phyloP scores from a whole-genome alignment of 306 rosid species.

The Begonia loranthoides region DNA sequence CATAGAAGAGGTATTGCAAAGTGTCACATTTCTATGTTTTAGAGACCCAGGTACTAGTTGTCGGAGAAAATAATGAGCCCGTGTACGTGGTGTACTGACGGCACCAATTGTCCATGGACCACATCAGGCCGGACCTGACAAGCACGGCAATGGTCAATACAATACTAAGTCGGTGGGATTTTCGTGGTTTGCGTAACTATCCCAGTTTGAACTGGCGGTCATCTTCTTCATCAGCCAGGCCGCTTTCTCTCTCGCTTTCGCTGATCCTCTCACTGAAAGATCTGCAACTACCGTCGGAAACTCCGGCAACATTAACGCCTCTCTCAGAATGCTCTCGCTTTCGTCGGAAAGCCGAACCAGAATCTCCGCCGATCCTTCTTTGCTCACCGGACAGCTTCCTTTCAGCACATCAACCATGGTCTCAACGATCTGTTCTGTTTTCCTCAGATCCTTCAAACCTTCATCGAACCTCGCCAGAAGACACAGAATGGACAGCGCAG shows the following conservation, averaged over 20 bases:
- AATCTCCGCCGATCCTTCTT: slow-evolving; percentile 71
- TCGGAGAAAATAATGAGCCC: no score
- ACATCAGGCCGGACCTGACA: no score
- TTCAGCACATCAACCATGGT: slow-evolving; percentile 41
- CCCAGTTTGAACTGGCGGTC: slow-evolving; percentile 19
- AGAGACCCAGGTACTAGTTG: no score
- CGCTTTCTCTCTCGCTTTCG: slow-evolving; percentile 51
- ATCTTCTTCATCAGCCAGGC: slow-evolving; percentile 48
- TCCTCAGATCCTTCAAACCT: slow-evolving; percentile 49
- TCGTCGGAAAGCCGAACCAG: slow-evolving; percentile 62
- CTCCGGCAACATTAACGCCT: slow-evolving; percentile 34
- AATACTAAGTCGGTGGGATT: neutral
- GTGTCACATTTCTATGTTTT: no score
- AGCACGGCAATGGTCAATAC: no score
- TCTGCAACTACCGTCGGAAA: slow-evolving; percentile 42
- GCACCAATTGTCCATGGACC: no score
- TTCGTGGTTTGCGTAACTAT: slow-evolving; percentile 11
- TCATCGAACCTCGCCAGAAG: slow-evolving; percentile 64
- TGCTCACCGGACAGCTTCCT: slow-evolving; percentile 59
- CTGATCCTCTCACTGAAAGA: slow-evolving; percentile 68
- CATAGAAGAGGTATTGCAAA: no score
- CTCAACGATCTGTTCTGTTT: slow-evolving; percentile 20
- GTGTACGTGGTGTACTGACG: no score
- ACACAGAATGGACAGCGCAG: slow-evolving; percentile 41
- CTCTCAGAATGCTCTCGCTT: slow-evolving; percentile 35